Conservation (phyloP, 2,329 filamentous ascomycete species). For the Alternaria consortialis region DNA sequence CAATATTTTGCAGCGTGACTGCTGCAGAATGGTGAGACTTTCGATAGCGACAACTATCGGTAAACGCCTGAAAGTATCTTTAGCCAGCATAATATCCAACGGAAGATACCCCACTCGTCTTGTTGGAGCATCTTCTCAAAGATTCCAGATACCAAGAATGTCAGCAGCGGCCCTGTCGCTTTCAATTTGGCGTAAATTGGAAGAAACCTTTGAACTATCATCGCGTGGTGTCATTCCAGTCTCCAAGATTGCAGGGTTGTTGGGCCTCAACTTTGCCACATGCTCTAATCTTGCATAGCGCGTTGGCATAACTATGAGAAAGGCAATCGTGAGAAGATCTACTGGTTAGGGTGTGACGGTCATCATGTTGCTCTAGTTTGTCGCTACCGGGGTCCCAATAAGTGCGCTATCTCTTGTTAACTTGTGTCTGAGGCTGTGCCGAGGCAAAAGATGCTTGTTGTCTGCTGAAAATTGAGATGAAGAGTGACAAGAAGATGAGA, state of each 20-base stretch:
- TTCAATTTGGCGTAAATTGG: background rate
- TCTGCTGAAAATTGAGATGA: background rate
- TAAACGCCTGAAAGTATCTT: background rate
- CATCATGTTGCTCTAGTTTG: constrained; percentile 3
- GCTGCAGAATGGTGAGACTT: background rate
- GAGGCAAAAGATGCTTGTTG: background rate
- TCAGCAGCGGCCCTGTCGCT: background rate
- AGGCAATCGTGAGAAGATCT: background rate
- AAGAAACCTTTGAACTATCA: background rate
- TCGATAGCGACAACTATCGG: background rate
- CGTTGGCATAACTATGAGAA: background rate
- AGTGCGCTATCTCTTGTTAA: background rate
- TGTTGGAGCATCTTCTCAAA: background rate
- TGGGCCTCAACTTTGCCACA: background rate
- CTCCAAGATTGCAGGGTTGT: background rate
- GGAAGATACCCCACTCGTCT: background rate
- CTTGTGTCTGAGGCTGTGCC: background rate
- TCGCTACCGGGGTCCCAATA: background rate
- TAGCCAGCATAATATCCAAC: background rate
- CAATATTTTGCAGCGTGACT: too few species aligned
- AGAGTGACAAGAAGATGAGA: background rate
- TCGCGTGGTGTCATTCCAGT: background rate
- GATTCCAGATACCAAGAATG: background rate
- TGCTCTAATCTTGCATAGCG: background rate
- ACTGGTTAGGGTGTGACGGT: background rate